Evolutionary conservation across 2,329 filamentous ascomycete genomes (phyloP), one percentile per base, ranked within the genome.

Genomic region (Penicillium griseofulvum): DNA sequence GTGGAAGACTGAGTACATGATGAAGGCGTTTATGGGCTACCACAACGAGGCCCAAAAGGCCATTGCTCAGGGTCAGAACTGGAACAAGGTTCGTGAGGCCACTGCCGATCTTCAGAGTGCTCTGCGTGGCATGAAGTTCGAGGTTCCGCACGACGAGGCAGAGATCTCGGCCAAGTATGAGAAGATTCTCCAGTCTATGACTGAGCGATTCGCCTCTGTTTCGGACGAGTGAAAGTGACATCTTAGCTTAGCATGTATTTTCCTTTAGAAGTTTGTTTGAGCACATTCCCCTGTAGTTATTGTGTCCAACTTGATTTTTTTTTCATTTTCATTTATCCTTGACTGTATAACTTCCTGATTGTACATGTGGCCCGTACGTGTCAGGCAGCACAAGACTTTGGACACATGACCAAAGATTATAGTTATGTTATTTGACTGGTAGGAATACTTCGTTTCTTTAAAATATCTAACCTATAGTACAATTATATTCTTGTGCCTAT

Each of bases 1-100:
- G 70, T 99, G 94, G 94, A 99, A 99, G 87, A 99, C 94, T 0
- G 89, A 96, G 75, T 99, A 94, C 88, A 97, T 99, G 94, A 99
- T 99, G 94, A 97, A 96, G 84, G 88, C 91, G 62, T 97, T 99
- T 87, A 90, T 99, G 82, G 90, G 88, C 55, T 99, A 93, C 84
- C 91, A 97, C 74, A 95, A 99, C 69, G 94, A 99, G 81, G 87
- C 91, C 24, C 93, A 97, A 75, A 97, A 97, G 84, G 91, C 91
- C 7, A 84, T 99, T 71, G 83, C 89, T 6, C 91, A 96, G 75
- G 94, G 94, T 58, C 89, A 93, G 77, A 88, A 80, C 76, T 99
- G 94, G 94, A 80, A 81, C 71, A 97, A 96, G 84, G 88, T 99
- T 52, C 87, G 93, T 65, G 94, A 99, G 68, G 86, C 89, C 33